Percentiles rank a stretch among this genome's conserved stretches.
Evolutionary conservation across 495 filamentous ascomycete species (phyloP).

Genomic region (Darksidea phi): DNA sequence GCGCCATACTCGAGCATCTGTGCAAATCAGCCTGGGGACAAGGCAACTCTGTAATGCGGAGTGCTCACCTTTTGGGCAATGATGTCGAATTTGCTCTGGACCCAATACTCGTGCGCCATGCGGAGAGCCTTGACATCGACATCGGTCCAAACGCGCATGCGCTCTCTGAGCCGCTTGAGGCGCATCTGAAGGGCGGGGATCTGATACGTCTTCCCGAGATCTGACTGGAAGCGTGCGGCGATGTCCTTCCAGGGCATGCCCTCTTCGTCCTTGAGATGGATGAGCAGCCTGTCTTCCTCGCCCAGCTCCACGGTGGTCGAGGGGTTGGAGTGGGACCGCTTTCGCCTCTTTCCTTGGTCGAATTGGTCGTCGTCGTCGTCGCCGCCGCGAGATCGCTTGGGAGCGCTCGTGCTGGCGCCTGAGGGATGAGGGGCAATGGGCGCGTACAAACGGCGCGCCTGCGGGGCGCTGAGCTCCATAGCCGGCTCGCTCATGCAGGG

Average conservation of each 20-base stretch:
- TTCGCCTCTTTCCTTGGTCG: conserved; percentile 34
- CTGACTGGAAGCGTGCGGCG: conserved; percentile 60
- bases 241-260: conserved; percentile 69
- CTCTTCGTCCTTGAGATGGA: conserved; percentile 66
- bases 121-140: conserved; percentile 52
- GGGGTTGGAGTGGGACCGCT: conserved; percentile 38
- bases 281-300: conserved; percentile 67
- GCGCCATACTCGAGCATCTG: conserved; percentile 45
- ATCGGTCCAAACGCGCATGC: conserved; percentile 64
- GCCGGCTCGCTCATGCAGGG: conserved; percentile 28
- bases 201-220: conserved; percentile 62
- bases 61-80: conserved; percentile 44
- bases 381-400: conserved; percentile 36
- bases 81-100: conserved; percentile 48
- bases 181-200: conserved; percentile 75
- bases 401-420: conserved; percentile 22
- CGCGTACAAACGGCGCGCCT: conserved; percentile 39
- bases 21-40: not conserved
- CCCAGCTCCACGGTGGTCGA: conserved; percentile 42
- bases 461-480: conserved; percentile 35
- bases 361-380: conserved; percentile 37
- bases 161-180: conserved; percentile 63
- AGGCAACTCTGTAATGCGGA: not conserved
- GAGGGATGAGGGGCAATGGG: conserved; percentile 41
- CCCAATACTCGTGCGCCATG: conserved; percentile 48